These are phyloP conservation scores for Silene coronaria DNA, from an alignment of 179 eudicot genomes.

Conservation along the genomic window DNA sequence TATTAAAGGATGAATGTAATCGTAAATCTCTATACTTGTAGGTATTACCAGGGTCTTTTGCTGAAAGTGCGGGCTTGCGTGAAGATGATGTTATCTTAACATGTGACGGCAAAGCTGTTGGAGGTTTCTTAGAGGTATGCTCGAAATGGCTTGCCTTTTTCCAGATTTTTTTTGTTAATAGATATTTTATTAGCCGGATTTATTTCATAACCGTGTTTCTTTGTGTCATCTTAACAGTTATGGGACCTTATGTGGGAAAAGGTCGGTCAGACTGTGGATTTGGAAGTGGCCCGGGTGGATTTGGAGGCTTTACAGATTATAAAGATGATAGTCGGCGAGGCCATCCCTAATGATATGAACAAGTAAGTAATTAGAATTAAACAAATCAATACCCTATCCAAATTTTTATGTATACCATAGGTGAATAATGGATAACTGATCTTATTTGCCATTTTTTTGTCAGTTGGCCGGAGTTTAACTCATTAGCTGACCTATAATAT, in stretches of 20 bases:
- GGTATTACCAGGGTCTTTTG: constrained; percentile 18
- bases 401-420: too few relatives aligned
- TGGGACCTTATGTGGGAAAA: not conserved
- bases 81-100: constrained; percentile 13
- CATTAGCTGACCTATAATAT: too few relatives aligned
- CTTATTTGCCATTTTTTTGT: too few relatives aligned
- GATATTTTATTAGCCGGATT: too few relatives aligned
- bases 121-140: constrained; percentile 18
- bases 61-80: constrained; percentile 17
- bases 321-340: not conserved
- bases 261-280: not conserved
- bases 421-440: too few relatives aligned
- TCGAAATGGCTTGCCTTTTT: not conserved
- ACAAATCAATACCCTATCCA: too few relatives aligned
- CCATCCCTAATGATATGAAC: not conserved
- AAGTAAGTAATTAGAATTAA: not conserved
- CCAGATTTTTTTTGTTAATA: too few relatives aligned
- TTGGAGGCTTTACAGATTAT: not conserved
- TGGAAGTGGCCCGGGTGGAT: not conserved
- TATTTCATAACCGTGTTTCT: not conserved
- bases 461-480: too few relatives aligned
- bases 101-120: constrained; percentile 15
- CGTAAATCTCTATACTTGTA: not conserved
- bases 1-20: too few relatives aligned
- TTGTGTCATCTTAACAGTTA: not conserved